These are phyloP conservation scores for Rhizopus sp. DNA, from an alignment of 371 early-diverging fungal genomes.

Conservation along the genomic window DNA sequence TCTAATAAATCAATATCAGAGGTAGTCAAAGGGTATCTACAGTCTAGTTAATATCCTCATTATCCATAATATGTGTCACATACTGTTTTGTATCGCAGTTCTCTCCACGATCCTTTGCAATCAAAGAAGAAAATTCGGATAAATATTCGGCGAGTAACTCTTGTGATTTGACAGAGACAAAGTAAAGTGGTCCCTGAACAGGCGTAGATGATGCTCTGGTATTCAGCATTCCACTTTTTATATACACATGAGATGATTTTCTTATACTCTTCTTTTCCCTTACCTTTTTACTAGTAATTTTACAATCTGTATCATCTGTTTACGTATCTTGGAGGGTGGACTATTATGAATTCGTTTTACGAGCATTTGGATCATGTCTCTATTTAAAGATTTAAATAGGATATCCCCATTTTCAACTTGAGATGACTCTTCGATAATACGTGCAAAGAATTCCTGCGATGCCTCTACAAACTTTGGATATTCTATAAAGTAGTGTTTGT, in stretches of 20 bases:
- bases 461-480: slow-evolving; percentile 29
- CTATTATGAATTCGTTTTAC: slow-evolving; percentile 23
- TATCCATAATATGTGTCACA: not conserved
- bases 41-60: not conserved
- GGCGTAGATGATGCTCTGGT: slow-evolving; percentile 32
- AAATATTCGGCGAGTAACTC: slow-evolving; percentile 29
- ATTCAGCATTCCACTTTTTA: slow-evolving; percentile 35
- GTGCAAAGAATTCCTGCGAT: slow-evolving; percentile 36
- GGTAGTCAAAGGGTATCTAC: slow-evolving; percentile 29
- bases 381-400: slow-evolving; percentile 23
- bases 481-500: not conserved
- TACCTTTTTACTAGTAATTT: slow-evolving; percentile 34
- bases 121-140: slow-evolving; percentile 25
- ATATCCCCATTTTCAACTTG: slow-evolving; percentile 38
- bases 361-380: slow-evolving; percentile 23
- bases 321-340: slow-evolving; percentile 22
- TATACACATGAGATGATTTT: not conserved
- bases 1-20: slow-evolving; percentile 42
- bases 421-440: slow-evolving; percentile 45
- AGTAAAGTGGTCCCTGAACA: slow-evolving; percentile 42
- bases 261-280: slow-evolving; percentile 2
- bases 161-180: slow-evolving; percentile 28
- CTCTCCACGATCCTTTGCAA: slow-evolving; percentile 27
- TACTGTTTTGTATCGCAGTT: slow-evolving; percentile 25
- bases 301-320: slow-evolving; percentile 29